phyloP scores from a whole-genome alignment of 331 rosid species.

The Acacia concinna region DNA sequence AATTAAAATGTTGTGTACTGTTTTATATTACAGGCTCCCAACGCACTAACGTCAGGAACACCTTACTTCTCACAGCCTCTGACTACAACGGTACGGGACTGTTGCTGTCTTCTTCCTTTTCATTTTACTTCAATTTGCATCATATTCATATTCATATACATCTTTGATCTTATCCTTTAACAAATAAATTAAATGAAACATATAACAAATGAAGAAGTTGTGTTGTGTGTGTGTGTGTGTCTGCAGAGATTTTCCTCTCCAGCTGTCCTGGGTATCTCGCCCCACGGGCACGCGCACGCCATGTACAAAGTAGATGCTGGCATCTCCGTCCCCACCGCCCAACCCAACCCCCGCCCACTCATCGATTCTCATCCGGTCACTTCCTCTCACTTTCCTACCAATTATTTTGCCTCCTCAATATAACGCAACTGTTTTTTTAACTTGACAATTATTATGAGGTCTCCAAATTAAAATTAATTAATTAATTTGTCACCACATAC shows the following conservation, averaged over 20 bases:
- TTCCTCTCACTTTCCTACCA: too few relatives aligned
- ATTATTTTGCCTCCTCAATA: neutral
- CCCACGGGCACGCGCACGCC: too few relatives aligned
- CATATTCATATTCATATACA: too few relatives aligned
- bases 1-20: conserved; percentile 12
- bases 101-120: conserved; percentile 28
- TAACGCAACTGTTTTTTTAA: too few relatives aligned
- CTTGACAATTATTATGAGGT: too few relatives aligned
- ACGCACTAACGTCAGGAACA: conserved; percentile 55
- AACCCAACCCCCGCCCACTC: conserved; percentile 46
- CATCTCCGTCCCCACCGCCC: conserved; percentile 40
- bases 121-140: neutral
- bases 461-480: too few relatives aligned
- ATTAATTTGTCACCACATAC: too few relatives aligned
- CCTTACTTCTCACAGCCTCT: conserved; percentile 60
- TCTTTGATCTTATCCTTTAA: neutral
- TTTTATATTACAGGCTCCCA: conserved; percentile 49
- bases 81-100: conserved; percentile 46
- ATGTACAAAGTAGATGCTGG: conserved; percentile 62
- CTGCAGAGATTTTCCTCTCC: conserved; percentile 69
- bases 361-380: conserved; percentile 79
- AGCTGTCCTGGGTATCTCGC: conserved; percentile 68
- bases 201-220: neutral
- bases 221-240: neutral
- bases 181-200: neutral